A percentile compares a stretch with the other conserved stretches of the same genome.
These are phyloP conservation scores for Uncinocarpus reesii DNA, from an alignment of 2,329 filamentous ascomycete genomes.

Conservation along the genomic window DNA sequence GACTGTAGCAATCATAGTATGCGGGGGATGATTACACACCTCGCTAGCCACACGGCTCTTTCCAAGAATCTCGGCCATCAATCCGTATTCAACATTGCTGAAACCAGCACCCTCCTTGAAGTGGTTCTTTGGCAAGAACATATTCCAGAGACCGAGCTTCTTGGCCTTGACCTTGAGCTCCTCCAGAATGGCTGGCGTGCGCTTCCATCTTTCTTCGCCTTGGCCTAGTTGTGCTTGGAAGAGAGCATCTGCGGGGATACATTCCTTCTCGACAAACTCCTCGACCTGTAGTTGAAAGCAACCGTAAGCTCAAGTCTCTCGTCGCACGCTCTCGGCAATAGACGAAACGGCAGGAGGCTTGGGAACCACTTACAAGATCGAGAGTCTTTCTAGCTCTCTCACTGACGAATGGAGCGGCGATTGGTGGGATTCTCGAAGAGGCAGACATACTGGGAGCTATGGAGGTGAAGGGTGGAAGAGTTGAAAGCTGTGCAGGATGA, in stretches of 20 bases:
- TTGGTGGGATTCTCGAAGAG: constrained; percentile 45
- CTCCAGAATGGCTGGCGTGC: constrained; percentile 72
- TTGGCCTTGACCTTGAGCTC: constrained; percentile 77
- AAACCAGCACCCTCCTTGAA: constrained; percentile 93
- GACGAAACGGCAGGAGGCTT: background rate
- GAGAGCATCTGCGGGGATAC: constrained; percentile 72
- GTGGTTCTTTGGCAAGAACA: constrained; percentile 91
- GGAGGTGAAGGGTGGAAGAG: background rate
- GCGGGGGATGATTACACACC: constrained; percentile 28
- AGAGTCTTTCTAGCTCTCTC: constrained; percentile 74
- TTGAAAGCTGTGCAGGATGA: background rate
- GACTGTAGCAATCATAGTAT: constrained; percentile 9
- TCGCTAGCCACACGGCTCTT: constrained; percentile 74
- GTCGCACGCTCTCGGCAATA: background rate
- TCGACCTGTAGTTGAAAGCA: constrained; percentile 51
- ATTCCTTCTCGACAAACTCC: constrained; percentile 96
- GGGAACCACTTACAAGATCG: constrained; percentile 50
- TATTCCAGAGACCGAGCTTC: constrained; percentile 86
- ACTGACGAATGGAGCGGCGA: constrained; percentile 59
- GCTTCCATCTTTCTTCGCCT: constrained; percentile 66
- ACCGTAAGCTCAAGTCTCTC: constrained; percentile 8
- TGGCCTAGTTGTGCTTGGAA: constrained; percentile 69
- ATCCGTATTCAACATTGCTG: constrained; percentile 88
- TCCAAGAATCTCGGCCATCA: constrained; percentile 94
- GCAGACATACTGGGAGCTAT: constrained; percentile 37